Evolutionary conservation across 1,139 yeast genomes (phyloP), one percentile per base, ranked within the genome.

Genomic region (Pichia sp.): DNA sequence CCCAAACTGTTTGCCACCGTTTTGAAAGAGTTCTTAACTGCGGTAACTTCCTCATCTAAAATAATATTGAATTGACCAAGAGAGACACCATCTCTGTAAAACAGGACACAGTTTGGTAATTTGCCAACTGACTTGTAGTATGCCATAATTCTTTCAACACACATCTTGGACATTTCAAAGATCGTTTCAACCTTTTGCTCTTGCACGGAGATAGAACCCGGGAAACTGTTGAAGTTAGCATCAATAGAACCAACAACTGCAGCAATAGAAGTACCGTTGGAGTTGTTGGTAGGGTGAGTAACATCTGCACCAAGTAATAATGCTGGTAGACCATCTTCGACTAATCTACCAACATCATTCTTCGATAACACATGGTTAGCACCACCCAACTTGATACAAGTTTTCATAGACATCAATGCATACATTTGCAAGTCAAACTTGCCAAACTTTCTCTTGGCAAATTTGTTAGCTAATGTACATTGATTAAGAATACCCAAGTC

Each of bases 71-170:
- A 56, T 36, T 56, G 60, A 29, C 57, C 58, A 25, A 51, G 47
- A 10, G 58, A 52, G 15, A 56, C 59, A 45, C 60, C 60, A 42
- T 56, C 60, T 34, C 60, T 53, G 43, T 53, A 56, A 34, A 53
- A 52, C 8, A 55, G 28, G 35, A 56, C 52, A n/a, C 42, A 38
- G 28, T 41, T 28, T 10, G 60, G 60, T 21, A 52, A 34, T 29
- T 45, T 47, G 4, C 49, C 48, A 26, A 49, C 46, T 33, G 37
- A 38, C 18, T 44, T 40, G 17, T 42, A 37, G 25, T 48, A 56
- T 24, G 46, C 46, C 30, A 39, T 31, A 11, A 56, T 39, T 36
- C 56, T 44, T 29, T 54, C 49, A 34, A 43, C 42, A 22, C 50
- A 48, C 45, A 56, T 41, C 17, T 38, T 44, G 3, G 50, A 47